These are phyloP conservation scores for Paxillus involutus DNA, from an alignment of 768 basidiomycete genomes.

Conservation along the genomic window DNA sequence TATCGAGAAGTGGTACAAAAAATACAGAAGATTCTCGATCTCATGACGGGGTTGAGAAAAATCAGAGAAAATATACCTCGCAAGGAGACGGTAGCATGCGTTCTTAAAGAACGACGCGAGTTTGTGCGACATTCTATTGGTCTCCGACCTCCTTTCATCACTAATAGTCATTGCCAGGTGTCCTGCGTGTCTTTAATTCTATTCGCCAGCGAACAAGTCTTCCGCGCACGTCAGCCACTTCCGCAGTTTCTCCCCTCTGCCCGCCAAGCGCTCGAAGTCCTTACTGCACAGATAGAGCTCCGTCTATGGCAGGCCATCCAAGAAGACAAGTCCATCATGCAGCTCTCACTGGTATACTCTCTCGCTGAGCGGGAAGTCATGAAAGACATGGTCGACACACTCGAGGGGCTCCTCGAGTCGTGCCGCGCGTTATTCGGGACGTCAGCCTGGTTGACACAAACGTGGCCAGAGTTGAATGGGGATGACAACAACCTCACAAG, in stretches of 20 bases:
- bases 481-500: not conserved
- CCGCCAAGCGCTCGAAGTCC: conserved; percentile 36
- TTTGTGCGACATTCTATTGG: conserved; percentile 27
- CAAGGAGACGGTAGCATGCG: conserved; percentile 40
- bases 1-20: conserved; percentile 37
- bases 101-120: conserved; percentile 42
- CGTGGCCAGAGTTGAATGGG: not conserved
- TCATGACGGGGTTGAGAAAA: conserved; percentile 46
- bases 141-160: not conserved
- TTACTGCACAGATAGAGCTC: conserved; percentile 35
- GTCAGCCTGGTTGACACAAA: conserved; percentile 39
- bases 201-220: conserved; percentile 51
- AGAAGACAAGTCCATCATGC: conserved; percentile 23
- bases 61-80: conserved; percentile 47
- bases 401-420: conserved; percentile 41
- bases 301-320: conserved; percentile 28
- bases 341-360: conserved; percentile 38
- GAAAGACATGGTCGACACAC: conserved; percentile 40
- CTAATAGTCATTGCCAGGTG: conserved; percentile 23
- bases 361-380: conserved; percentile 45
- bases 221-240: conserved; percentile 44
- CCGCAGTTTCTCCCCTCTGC: conserved; percentile 52
- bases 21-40: conserved; percentile 26
- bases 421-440: conserved; percentile 45
- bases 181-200: conserved; percentile 47